A percentile compares a stretch with the other conserved stretches of the same genome.
These are phyloP conservation scores for Suillus subaureus DNA, from an alignment of 768 basidiomycete species.

Conservation along the genomic window DNA sequence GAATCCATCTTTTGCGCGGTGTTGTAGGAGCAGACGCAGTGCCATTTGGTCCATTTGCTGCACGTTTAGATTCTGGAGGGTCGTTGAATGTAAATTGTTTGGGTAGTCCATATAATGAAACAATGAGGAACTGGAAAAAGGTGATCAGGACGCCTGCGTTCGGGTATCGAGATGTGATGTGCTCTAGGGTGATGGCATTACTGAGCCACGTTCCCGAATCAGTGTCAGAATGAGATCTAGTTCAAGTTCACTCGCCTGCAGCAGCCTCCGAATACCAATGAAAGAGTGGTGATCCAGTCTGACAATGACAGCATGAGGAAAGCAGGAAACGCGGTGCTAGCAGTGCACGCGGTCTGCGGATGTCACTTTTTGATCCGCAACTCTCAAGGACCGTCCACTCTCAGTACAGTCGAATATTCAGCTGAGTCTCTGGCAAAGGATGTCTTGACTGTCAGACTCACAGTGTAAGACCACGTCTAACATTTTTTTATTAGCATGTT, in stretches of 20 bases:
- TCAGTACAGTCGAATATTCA: neutral
- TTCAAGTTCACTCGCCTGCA: slow-evolving; percentile 55
- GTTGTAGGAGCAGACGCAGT: slow-evolving; percentile 2
- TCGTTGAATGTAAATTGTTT: slow-evolving; percentile 47
- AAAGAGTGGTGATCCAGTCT: slow-evolving; percentile 65
- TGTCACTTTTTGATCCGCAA: neutral
- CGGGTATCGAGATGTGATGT: slow-evolving; percentile 67
- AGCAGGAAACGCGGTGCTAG: neutral
- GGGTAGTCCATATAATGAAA: slow-evolving; percentile 75
- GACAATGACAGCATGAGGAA: slow-evolving; percentile 21
- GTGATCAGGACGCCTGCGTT: slow-evolving; percentile 83
- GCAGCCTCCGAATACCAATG: slow-evolving; percentile 88
- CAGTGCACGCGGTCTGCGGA: neutral
- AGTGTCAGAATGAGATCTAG: slow-evolving; percentile 5
- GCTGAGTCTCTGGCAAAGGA: neutral
- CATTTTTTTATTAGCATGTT: neutral
- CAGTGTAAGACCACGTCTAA: neutral
- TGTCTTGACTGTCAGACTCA: neutral
- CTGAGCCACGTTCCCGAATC: slow-evolving; percentile 36
- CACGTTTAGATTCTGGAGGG: slow-evolving; percentile 32
- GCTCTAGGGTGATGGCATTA: slow-evolving; percentile 79
- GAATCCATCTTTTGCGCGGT: slow-evolving; percentile 25
- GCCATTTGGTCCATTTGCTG: slow-evolving; percentile 18
- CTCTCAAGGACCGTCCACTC: neutral
- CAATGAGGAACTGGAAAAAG: slow-evolving; percentile 80